phyloP scores from a whole-genome alignment of 1,139 yeast genomes.

The Lodderomyces orthopsilosis region DNA sequence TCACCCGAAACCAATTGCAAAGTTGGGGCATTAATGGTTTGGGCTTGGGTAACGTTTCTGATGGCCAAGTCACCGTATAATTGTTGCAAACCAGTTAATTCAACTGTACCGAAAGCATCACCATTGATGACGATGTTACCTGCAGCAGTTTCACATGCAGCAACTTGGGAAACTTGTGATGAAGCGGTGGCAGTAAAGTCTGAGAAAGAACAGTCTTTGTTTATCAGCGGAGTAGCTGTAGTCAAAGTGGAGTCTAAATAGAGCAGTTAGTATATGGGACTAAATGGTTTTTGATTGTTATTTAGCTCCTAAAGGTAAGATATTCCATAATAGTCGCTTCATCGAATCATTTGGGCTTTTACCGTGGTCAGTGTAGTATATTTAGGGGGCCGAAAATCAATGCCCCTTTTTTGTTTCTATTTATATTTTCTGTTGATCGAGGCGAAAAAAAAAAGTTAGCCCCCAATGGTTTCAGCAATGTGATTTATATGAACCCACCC shows the following conservation, averaged over 20 bases:
- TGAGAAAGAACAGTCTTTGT: constrained; percentile 55
- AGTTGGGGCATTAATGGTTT: constrained; percentile 70
- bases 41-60: constrained; percentile 61
- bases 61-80: constrained; percentile 74
- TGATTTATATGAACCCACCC: no score
- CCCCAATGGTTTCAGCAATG: no score
- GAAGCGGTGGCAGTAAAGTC: constrained; percentile 70
- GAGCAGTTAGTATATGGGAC: background rate
- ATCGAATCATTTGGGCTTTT: no score
- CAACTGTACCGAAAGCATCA: constrained; percentile 51
- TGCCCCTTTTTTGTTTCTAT: no score
- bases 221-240: constrained; percentile 49
- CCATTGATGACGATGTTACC: constrained; percentile 78
- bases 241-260: constrained; percentile 46
- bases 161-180: constrained; percentile 68
- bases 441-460: no score
- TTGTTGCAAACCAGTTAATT: constrained; percentile 56
- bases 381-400: no score
- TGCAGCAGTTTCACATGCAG: constrained; percentile 73
- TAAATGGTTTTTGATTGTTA: no score
- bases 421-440: no score
- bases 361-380: no score
- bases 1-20: constrained; percentile 73
- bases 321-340: no score
- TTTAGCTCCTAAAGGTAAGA: no score